Evolutionary conservation across 495 filamentous ascomycete species (phyloP).

Genomic region (Tuber melanosporum): DNA sequence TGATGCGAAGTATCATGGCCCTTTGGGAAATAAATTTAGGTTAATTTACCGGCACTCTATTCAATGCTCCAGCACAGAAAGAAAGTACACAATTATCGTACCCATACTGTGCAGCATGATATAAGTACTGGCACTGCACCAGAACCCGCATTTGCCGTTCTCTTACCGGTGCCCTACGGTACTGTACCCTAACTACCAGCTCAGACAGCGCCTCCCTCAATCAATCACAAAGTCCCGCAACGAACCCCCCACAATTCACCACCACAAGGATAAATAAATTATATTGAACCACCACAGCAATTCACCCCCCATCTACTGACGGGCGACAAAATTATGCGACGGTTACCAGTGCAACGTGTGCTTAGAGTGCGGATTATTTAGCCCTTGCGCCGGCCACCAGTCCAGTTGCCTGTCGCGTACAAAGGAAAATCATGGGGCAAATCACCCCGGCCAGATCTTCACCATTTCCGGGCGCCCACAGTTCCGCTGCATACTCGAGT

Average conservation of each 20-base stretch:
- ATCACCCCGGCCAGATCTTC: background rate
- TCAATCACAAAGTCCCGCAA: background rate
- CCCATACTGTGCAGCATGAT: no score
- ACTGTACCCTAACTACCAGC: no score
- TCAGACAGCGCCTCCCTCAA: background rate
- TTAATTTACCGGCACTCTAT: background rate
- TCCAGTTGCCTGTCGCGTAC: background rate
- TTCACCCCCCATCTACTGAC: background rate
- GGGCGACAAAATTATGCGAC: background rate
- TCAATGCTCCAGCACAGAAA: background rate
- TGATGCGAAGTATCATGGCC: background rate
- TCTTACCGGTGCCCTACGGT: no score
- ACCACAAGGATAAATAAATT: no score
- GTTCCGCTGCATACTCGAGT: background rate
- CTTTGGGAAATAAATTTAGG: background rate
- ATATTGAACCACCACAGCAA: no score
- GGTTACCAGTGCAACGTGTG: background rate
- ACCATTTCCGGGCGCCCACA: background rate
- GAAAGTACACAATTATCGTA: no score
- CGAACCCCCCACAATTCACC: background rate
- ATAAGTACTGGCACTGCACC: background rate
- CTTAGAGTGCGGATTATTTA: background rate
- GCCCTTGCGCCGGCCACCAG: background rate
- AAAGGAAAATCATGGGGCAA: background rate
- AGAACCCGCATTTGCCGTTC: background rate